phyloP scores from a whole-genome alignment of 2,329 filamentous ascomycete species.

The Pseudocercospora macadamiae region DNA sequence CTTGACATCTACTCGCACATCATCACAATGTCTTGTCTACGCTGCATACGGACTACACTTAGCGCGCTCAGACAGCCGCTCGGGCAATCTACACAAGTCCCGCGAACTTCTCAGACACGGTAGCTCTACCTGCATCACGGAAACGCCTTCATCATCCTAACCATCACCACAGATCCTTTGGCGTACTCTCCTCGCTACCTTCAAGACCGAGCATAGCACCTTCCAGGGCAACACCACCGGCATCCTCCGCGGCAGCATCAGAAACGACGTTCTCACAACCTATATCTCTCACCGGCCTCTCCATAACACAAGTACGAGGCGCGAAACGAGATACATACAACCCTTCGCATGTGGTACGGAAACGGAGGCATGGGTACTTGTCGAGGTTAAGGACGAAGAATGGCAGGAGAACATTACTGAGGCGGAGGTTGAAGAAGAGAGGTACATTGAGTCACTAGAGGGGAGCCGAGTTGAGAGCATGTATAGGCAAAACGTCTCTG shows the following conservation, averaged over 20 bases:
- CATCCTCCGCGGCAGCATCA: constrained; percentile 18
- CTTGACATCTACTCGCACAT: neutral
- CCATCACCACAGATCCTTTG: constrained; percentile 24
- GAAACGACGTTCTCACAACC: constrained; percentile 20
- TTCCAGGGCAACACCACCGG: constrained; percentile 8
- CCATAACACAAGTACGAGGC: constrained; percentile 47
- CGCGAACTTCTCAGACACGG: constrained; percentile 9
- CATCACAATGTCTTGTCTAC: constrained; percentile 12
- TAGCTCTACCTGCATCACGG: neutral
- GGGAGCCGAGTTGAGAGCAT: neutral
- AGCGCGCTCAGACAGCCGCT: neutral
- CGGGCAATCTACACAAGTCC: neutral
- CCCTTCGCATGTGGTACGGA: constrained; percentile 62
- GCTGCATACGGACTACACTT: constrained; percentile 8
- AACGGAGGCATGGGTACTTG: constrained; percentile 64
- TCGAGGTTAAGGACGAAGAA: constrained; percentile 55
- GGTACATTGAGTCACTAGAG: constrained; percentile 56
- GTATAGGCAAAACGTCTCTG: neutral
- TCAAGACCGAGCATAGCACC: constrained; percentile 23
- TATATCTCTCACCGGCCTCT: constrained; percentile 31
- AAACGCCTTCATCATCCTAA: neutral
- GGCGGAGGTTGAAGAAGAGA: constrained; percentile 58
- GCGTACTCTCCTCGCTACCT: constrained; percentile 25
- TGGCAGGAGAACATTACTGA: constrained; percentile 57
- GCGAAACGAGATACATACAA: constrained; percentile 60